Evolutionary conservation across 108 stramenopile species (phyloP).

Genomic region (Asterionellopsis glacialis): DNA sequence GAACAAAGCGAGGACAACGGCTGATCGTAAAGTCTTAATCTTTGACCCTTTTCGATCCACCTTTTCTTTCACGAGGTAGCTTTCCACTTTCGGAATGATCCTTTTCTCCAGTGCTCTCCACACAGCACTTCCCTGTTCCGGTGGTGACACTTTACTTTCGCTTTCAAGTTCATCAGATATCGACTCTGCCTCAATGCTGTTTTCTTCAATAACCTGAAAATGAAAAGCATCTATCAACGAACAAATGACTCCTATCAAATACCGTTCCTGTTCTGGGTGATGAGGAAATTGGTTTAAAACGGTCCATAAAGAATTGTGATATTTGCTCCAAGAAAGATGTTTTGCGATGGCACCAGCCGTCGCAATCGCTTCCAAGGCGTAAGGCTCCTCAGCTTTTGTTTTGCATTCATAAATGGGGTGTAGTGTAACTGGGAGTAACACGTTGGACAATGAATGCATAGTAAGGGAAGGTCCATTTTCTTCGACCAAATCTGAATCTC

Average conservation of each 20-base stretch:
- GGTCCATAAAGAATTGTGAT: constrained; percentile 57
- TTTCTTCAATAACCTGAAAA: constrained; percentile 54
- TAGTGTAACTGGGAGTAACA: constrained; percentile 82
- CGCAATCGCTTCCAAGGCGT: constrained; percentile 73
- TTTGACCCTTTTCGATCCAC: constrained; percentile 58
- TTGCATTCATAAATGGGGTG: constrained; percentile 84
- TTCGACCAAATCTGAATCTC: neutral
- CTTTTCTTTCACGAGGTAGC: constrained; percentile 70
- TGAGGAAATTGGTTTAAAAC: constrained; percentile 61
- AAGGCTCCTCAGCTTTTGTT: constrained; percentile 63
- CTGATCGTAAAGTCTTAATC: constrained; percentile 69
- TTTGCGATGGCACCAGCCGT: constrained; percentile 71
- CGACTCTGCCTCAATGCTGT: constrained; percentile 8
- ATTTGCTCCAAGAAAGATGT: constrained; percentile 84
- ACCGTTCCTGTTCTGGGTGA: constrained; percentile 71
- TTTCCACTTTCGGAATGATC: constrained; percentile 77
- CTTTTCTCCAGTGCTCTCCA: constrained; percentile 69
- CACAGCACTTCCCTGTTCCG: constrained; percentile 25
- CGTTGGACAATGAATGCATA: constrained; percentile 53
- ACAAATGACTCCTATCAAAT: constrained; percentile 71
- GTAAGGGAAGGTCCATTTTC: constrained; percentile 24
- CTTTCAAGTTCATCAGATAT: constrained; percentile 11
- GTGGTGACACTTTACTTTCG: no score
- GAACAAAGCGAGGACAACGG: constrained; percentile 84
- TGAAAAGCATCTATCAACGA: constrained; percentile 79